These are phyloP conservation scores for Neoarthrinium moseri DNA, from an alignment of 2,329 filamentous ascomycete species.

Conservation along the genomic window DNA sequence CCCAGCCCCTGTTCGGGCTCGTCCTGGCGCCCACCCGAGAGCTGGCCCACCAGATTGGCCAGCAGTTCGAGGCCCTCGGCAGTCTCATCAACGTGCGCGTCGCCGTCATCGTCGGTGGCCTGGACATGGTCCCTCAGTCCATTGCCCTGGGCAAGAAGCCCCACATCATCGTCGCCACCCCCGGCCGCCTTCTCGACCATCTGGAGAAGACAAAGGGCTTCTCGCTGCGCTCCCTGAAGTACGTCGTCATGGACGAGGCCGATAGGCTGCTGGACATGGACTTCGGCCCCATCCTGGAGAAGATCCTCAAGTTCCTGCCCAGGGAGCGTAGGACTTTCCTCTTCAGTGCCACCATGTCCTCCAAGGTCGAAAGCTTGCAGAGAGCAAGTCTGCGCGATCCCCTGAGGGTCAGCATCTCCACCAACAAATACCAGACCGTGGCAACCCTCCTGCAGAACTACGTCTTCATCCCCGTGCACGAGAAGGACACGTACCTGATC, in stretches of 20 bases:
- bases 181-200: conserved; percentile 85
- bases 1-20: conserved; percentile 82
- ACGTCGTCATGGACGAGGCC: conserved; percentile 93
- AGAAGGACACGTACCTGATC: conserved; percentile 89
- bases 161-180: conserved; percentile 90
- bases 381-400: conserved; percentile 85
- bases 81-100: conserved; percentile 84
- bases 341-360: conserved; percentile 92
- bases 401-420: conserved; percentile 76
- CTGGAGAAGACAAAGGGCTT: conserved; percentile 97
- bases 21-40: conserved; percentile 92
- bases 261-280: conserved; percentile 91
- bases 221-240: conserved; percentile 76
- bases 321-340: conserved; percentile 78
- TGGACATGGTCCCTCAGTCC: conserved; percentile 91
- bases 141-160: conserved; percentile 95
- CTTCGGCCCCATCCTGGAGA: conserved; percentile 89
- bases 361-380: conserved; percentile 89
- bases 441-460: conserved; percentile 84
- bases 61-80: conserved; percentile 84
- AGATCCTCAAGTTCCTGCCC: conserved; percentile 86
- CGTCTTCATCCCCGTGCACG: conserved; percentile 78
- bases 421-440: conserved; percentile 87
- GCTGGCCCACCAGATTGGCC: conserved; percentile 85
- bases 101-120: conserved; percentile 84